phyloP scores from a whole-genome alignment of 1,284 basidiomycete species.

The Naganishia sp. region DNA sequence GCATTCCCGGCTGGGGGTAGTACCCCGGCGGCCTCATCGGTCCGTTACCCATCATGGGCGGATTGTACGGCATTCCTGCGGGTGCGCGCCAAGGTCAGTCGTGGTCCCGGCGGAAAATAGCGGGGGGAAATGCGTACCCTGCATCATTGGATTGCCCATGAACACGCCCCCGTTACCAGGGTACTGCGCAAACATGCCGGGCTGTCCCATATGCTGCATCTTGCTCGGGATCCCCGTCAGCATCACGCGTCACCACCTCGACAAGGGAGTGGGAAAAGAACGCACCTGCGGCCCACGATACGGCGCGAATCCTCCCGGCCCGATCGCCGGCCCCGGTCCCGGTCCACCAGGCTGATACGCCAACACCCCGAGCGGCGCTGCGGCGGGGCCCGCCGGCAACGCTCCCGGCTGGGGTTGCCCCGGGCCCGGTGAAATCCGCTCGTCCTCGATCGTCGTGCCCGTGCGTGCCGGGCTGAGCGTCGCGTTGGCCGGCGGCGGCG shows the following conservation, averaged over 20 bases:
- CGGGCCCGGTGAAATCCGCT: constrained; percentile 13
- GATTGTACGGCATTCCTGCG: constrained; percentile 25
- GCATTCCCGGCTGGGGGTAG: constrained; percentile 18
- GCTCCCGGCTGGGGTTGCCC: background rate
- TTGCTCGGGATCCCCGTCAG: too few relatives aligned
- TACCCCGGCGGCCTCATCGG: constrained; percentile 13
- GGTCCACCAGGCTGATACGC: constrained; percentile 2
- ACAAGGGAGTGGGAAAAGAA: background rate
- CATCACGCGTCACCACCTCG: too few relatives aligned
- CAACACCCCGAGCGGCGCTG: background rate
- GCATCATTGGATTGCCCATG: constrained; percentile 20
- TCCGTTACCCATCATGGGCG: constrained; percentile 21
- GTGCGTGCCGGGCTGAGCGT: background rate
- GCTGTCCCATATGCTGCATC: constrained; percentile 27
- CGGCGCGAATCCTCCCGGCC: constrained; percentile 9
- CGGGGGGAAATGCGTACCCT: background rate
- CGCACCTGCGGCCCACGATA: constrained; percentile 21
- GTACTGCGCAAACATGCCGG: constrained; percentile 16
- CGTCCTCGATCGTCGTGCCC: constrained; percentile 10
- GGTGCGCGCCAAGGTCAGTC: background rate
- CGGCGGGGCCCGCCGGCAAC: background rate
- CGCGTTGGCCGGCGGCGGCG: background rate
- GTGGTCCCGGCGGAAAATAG: background rate
- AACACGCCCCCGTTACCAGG: constrained; percentile 10
- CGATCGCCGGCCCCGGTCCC: background rate